Base-by-base conservation (phyloP, 2,329 filamentous ascomycete genomes). In the Pseudocercospora pini-densiflorae region DNA sequence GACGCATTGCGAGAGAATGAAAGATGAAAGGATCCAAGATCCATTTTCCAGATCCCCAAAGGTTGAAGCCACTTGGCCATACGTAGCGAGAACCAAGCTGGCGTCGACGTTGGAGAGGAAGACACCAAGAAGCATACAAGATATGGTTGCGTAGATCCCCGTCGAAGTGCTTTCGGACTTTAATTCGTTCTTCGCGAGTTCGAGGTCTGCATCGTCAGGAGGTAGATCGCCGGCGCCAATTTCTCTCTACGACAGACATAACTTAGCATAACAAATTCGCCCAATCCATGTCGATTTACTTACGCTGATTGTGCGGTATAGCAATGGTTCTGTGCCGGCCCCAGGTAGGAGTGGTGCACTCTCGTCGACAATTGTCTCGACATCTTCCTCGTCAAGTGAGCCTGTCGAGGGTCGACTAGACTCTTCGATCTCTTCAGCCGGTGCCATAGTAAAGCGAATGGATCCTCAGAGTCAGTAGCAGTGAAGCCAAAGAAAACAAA, bases 61-160 rank as follows among this genome's bases (percentile, higher is more conserved):
- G 21, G 83, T 80, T 0, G 82, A 83, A 0, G 82, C 77, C 47
- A 84, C 81, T n/a, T 76, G 81, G 0, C 86, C 85, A 65, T 90
- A 87, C 0, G 89, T 90, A 0, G 90, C 89, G 33, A 92, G 79
- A 0, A 92, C 84, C 0, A 92, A 79, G 1, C 88, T 89, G 0
- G 81, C 79, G 72, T 93, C 90, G 16, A 86, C 85, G 62, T 89
- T 88, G 6, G 86, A 85, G 12, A 91, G 85, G 70, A 92, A 91
- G 14, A 90, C 87, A 10, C 87, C 87, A 82, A 77, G 69, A 1
- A 77, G 63, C 1, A 77, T 69, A 1, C 77, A 74, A 4, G 75
- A 77, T 12, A 78, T 69, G 7, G 72, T 74, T 3, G 67, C 69
- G 62, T 70, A 76, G 8, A 73, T 67, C 4, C 69, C 66, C 23